Evolutionary conservation across 176 grass and related monocot genomes (phyloP).

Genomic region (Oryza nivara): DNA sequence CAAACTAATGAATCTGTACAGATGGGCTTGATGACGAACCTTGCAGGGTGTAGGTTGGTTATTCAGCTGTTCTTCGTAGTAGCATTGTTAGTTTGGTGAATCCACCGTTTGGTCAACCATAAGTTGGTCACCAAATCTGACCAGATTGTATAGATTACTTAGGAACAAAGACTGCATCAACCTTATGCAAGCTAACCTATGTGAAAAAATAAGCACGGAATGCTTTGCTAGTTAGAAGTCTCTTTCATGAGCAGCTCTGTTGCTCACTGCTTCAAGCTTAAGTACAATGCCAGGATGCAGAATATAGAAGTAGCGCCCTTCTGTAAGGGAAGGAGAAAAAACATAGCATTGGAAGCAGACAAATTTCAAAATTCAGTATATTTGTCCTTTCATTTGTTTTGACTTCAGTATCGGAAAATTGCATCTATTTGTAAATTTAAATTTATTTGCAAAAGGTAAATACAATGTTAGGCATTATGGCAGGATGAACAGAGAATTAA

Average conservation of each 20-base stretch:
- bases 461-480: constrained; percentile 17
- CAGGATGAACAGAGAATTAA: neutral
- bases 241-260: neutral
- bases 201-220: neutral
- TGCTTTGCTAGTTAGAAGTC: neutral
- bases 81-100: constrained; percentile 33
- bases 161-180: neutral
- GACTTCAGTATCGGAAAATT: constrained; percentile 26
- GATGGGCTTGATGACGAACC: neutral
- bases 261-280: neutral
- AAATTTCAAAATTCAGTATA: constrained; percentile 6
- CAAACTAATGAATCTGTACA: neutral
- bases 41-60: neutral
- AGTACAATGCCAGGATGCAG: neutral
- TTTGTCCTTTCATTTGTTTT: constrained; percentile 33
- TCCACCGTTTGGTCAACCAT: constrained; percentile 32
- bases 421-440: constrained; percentile 18
- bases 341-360: neutral
- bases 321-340: neutral
- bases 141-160: neutral
- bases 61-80: neutral
- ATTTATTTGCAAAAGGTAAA: constrained; percentile 14
- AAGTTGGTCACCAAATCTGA: constrained; percentile 35
- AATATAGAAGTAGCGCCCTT: neutral
- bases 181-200: neutral